These are phyloP conservation scores for Saccharomycopsis sp. DNA, from an alignment of 805 yeast species.

Conservation along the genomic window DNA sequence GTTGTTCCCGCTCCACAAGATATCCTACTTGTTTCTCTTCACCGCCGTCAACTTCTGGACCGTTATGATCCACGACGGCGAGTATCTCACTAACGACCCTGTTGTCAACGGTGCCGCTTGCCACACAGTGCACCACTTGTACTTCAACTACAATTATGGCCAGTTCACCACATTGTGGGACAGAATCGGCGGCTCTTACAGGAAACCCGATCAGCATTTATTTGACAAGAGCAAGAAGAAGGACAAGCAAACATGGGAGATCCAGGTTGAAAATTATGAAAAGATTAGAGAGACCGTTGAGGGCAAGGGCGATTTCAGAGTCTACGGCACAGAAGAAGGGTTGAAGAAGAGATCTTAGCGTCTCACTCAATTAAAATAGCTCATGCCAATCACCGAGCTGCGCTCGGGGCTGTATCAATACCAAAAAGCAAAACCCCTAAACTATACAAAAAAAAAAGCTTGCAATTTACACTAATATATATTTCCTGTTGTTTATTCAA, in stretches of 20 bases:
- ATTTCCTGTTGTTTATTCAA: too few species aligned
- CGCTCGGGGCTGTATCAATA: too few species aligned
- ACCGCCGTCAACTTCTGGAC: slow-evolving; percentile 96
- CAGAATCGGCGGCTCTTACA: slow-evolving; percentile 86
- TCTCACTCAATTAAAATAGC: too few species aligned
- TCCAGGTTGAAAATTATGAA: slow-evolving; percentile 70
- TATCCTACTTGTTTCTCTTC: slow-evolving; percentile 72
- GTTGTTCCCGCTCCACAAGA: slow-evolving; percentile 84
- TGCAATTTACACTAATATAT: too few species aligned
- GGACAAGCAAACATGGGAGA: slow-evolving; percentile 54
- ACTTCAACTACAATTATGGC: slow-evolving; percentile 96
- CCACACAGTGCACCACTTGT: slow-evolving; percentile 93
- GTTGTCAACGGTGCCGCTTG: slow-evolving; percentile 96
- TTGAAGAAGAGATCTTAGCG: slow-evolving; percentile 1
- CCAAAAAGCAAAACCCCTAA: too few species aligned
- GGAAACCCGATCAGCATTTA: slow-evolving; percentile 82
- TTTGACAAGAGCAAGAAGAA: slow-evolving; percentile 56
- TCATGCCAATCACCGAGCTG: too few species aligned
- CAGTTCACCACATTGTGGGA: slow-evolving; percentile 99
- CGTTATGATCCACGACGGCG: slow-evolving; percentile 97
- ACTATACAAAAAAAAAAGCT: too few species aligned
- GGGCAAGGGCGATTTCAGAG: slow-evolving; percentile 66
- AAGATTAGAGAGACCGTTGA: slow-evolving; percentile 70
- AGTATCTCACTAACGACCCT: slow-evolving; percentile 87
- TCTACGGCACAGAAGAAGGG: slow-evolving; percentile 47